Percentiles rank a stretch among this genome's conserved stretches.
phyloP scores from a whole-genome alignment of 2,329 filamentous ascomycete genomes.

The Annulohypoxylon truncatum region DNA sequence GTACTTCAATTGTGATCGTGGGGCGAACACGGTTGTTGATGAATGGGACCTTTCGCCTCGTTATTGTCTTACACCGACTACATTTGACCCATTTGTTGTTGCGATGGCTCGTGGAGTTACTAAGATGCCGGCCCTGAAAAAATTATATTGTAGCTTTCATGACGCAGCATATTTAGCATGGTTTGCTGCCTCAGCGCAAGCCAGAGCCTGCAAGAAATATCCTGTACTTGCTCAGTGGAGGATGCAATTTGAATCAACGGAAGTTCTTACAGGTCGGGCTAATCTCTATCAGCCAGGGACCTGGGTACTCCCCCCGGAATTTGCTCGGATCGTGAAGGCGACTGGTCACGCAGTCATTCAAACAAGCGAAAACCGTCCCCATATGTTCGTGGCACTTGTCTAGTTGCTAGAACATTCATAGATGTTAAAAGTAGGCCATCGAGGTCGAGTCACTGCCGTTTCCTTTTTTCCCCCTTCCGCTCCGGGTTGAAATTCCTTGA shows the following conservation, averaged over 20 bases:
- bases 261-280: not conserved
- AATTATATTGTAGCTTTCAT: not conserved
- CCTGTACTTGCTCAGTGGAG: not conserved
- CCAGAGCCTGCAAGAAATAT: no score
- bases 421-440: not conserved
- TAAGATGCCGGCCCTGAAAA: conserved; percentile 7
- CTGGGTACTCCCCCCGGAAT: not conserved
- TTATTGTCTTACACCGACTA: conserved; percentile 2
- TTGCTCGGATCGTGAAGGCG: not conserved
- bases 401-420: no score
- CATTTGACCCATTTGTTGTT: conserved; percentile 19
- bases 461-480: not conserved
- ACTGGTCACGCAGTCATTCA: not conserved
- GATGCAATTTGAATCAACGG: not conserved
- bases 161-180: not conserved
- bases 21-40: not conserved
- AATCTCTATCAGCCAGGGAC: not conserved
- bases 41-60: not conserved
- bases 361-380: no score
- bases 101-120: conserved; percentile 12
- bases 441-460: not conserved
- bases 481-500: no score
- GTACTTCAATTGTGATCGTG: conserved; percentile 17
- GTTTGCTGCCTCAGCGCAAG: no score
- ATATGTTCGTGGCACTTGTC: no score